phyloP scores from a whole-genome alignment of 495 filamentous ascomycete genomes.

The Penicillium angulare region DNA sequence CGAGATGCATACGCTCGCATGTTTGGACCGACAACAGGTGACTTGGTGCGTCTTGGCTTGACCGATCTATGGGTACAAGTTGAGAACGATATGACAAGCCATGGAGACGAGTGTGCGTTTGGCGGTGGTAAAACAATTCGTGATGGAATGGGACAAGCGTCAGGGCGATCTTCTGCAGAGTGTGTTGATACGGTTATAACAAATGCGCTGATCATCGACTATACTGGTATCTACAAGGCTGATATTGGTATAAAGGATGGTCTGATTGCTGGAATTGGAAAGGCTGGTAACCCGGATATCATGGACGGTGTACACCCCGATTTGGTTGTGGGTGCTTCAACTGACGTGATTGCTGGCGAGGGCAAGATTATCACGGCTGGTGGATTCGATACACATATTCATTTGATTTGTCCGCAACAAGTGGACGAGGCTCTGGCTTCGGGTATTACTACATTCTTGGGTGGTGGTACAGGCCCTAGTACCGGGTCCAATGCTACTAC shows the following conservation, averaged over 20 bases:
- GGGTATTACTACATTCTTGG: slow-evolving; percentile 89
- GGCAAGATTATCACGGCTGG: slow-evolving; percentile 91
- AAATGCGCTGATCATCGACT: slow-evolving; percentile 91
- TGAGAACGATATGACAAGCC: slow-evolving; percentile 79
- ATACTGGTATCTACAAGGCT: slow-evolving; percentile 92
- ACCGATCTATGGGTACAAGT: slow-evolving; percentile 93
- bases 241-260: slow-evolving; percentile 95
- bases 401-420: slow-evolving; percentile 97
- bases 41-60: slow-evolving; percentile 74
- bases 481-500: slow-evolving; percentile 96
- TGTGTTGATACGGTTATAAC: slow-evolving; percentile 85
- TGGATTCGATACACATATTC: slow-evolving; percentile 90
- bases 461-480: slow-evolving; percentile 92
- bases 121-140: slow-evolving; percentile 92
- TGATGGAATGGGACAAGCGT: slow-evolving; percentile 96
- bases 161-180: slow-evolving; percentile 66
- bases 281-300: slow-evolving; percentile 94
- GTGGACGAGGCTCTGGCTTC: slow-evolving; percentile 80
- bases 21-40: slow-evolving; percentile 92
- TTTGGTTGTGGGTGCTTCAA: slow-evolving; percentile 85
- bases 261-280: slow-evolving; percentile 86
- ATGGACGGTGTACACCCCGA: slow-evolving; percentile 83
- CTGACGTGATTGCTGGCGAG: slow-evolving; percentile 95
- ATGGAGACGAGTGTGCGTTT: slow-evolving; percentile 95
- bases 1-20: slow-evolving; percentile 76